Base-by-base conservation (phyloP, 345 rosid species). In the Schrenkiella parvula region DNA sequence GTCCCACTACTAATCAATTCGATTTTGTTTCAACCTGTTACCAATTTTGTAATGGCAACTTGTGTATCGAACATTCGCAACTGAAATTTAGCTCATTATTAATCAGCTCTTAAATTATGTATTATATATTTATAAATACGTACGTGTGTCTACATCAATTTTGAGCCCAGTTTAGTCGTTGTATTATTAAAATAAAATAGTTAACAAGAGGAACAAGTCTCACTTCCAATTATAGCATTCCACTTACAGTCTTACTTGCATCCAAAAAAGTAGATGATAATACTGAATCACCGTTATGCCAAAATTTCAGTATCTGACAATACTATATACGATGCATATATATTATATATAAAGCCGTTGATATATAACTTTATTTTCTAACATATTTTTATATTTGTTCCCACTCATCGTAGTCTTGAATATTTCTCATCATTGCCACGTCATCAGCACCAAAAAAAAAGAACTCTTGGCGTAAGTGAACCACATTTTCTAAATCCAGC, bases 241-340 rank as follows among this genome's bases (percentile, higher is more conserved):
- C 67, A 72, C 64, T 63, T 9, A 72, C 68, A 71, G 58, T 35
- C 61, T 61, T 57, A 26, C 65, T 72, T 53, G 23, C 66, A 56
- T 55, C 66, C 32, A 54, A 73, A 64, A 73, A 65, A 17, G 51
- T 47, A 66, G 53, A 46, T 31, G 76, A 72, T 63, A 63, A 52
- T 72, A 72, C 70, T 72, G 64, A 62, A 72, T 52, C 52, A 72
- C 63, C 13, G 25, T 46, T 73, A 64, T 65, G 59, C 71, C 71
- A 65, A 73, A 73, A 73, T 44, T 68, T 68, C 68, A 67, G 79
- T 60, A 75, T 68, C 73, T 14, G 17, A 60, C 64, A 60, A 58
- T 74, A 59, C 29, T 41, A 31, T 58, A 67, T 56, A 53, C 14
- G 42, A 38, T 38, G 42, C 22, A 51, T 51, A n/a, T 26, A 64